Base-by-base conservation (phyloP, 495 filamentous ascomycete species). In the Penicillium lagena region DNA sequence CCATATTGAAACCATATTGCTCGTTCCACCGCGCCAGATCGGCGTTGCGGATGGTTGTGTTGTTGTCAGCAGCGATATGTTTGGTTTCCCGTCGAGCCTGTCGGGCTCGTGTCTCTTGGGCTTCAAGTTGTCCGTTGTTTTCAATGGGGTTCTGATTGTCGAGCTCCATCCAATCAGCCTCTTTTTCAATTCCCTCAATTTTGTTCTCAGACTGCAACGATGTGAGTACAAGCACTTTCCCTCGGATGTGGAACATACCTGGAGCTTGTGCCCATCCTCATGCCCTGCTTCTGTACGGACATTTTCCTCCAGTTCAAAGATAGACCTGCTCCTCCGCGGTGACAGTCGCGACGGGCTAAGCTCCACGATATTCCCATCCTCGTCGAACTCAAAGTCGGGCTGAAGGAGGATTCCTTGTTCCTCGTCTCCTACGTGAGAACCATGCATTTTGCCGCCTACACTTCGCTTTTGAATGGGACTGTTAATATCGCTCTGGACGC, bases 371-470 rank as follows among this genome's bases (percentile, higher is more conserved):
- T 82, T 80, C 0, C 83, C 84, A 35, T 85, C 71, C 33, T 74
- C 76, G 48, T 84, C 80, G 46, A 87, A 80, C 17, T 70, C 73
- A 50, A 86, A 84, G 42, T 80, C 83, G 29, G 75, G 72, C 17
- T 85, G 77, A n/a, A 80, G 66, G 7, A 80, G 60, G 28, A 78
- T 63, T 12, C 70, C 71, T 17, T 69, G 66, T 37, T 79, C 73
- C 32, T 58, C 37, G 0, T 43, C 50, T 11, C 50, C 40, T 29
- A 40, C 22, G 4, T 6, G 22, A 22, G 22, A 22, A 22, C 4
- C 22, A 22, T 22, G 34, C 13, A 63, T 42, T 10, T 46, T 39
- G 9, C 41, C 54, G 8, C 55, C 43, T 9, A 56, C 35, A 9
- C 55, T 43, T 30, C 34, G 47, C 12, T 58, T 64, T 33, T 54